A percentile compares a stretch with the other conserved stretches of the same genome.
phyloP scores from a whole-genome alignment of 495 filamentous ascomycete species.

The Niebla homalea region DNA sequence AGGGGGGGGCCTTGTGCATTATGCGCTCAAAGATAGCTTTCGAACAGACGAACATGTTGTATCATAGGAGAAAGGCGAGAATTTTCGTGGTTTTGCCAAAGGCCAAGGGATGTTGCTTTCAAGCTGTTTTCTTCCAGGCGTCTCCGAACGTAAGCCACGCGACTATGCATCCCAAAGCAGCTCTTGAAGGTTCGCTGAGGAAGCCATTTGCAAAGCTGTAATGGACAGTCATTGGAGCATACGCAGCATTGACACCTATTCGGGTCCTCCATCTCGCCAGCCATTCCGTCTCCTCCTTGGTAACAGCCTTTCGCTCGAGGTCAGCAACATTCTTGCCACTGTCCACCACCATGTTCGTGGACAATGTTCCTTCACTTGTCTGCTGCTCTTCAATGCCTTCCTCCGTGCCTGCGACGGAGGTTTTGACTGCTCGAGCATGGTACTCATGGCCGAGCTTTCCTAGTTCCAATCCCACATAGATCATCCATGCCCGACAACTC shows the following conservation, averaged over 20 bases:
- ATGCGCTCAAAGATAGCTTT: no score
- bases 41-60: no score
- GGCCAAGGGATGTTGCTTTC: neutral
- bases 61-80: no score
- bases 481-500: conserved; percentile 69
- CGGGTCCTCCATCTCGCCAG: conserved; percentile 4
- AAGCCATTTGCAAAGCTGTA: conserved; percentile 66
- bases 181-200: conserved; percentile 45
- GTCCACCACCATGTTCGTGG: conserved; percentile 24
- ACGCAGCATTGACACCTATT: conserved; percentile 35
- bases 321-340: no score
- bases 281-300: conserved; percentile 34
- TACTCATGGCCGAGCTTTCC: conserved; percentile 43
- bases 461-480: conserved; percentile 64
- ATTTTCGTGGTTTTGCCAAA: no score
- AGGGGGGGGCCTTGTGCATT: no score
- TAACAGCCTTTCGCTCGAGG: conserved; percentile 35
- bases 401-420: conserved; percentile 32
- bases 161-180: conserved; percentile 49
- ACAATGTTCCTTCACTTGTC: conserved; percentile 14
- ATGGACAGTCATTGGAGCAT: conserved; percentile 56
- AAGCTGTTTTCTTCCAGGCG: conserved; percentile 36
- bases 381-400: conserved; percentile 25
- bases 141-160: conserved; percentile 55
- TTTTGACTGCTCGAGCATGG: conserved; percentile 19